Evolutionary conservation across 1,284 basidiomycete genomes (phyloP), one percentile per base, ranked within the genome.

Genomic region (Pholiota adiposa): DNA sequence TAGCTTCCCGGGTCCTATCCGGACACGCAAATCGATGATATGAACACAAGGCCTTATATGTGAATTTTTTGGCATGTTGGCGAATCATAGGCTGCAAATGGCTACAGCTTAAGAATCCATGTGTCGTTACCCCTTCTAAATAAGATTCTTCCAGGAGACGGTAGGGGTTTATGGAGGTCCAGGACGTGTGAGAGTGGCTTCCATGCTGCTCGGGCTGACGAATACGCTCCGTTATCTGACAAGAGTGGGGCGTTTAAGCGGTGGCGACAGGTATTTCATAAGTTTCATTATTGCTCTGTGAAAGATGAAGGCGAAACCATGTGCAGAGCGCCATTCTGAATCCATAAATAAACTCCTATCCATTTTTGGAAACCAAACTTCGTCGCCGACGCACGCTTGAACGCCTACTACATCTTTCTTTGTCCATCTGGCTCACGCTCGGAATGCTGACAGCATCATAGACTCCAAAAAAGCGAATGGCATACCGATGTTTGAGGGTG

Each of bases 401-500:
- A 46, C 12, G 23, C 25, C 11, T 12, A 7, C 21, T 11, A 5
- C 44, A 46, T 46, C 44, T 46, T 46, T 46, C 21, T 43, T 43
- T 11, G 41, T 23, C 44, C 18, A 21, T 43, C 19, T 9, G 40
- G 19, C 25, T 23, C 12, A 14, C 18, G 49, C 52, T 36, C 60
- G 62, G 61, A 58, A 65, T 65, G 59, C 60, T 62, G 48, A 46
- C 52, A 56, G 50, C 36, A 43, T 58, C 53, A 21, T 61, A 58
- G 56, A 46, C 44, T 36, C 12, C 43, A 53, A 36, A 21, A n/a
- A 52, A 46, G 58, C 60, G 61, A 65, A 63, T 64, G 60, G 62
- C 58, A 34, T 56, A 57, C 62, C 63, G 62, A 65, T 66, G 62
- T 65, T 63, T 64, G 27, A 63, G 61, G 21, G 27, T 36, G 14